Evolutionary conservation across 495 filamentous ascomycete genomes (phyloP).

Genomic region (Penicillium silybi): DNA sequence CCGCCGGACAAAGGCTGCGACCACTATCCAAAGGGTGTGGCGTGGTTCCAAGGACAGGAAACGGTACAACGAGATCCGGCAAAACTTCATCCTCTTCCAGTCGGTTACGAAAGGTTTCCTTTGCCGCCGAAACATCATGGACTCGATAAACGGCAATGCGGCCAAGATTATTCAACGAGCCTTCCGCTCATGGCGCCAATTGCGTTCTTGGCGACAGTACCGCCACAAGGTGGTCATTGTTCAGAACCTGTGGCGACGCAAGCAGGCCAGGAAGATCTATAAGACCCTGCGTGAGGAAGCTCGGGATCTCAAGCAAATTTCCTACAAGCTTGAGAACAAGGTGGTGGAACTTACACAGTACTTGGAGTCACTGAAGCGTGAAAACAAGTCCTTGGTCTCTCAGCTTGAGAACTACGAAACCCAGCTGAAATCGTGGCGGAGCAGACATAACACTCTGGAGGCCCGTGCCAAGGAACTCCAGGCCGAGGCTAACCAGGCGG

Average conservation of each 20-base stretch:
- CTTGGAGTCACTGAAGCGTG: conserved; percentile 81
- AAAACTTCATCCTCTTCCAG: conserved; percentile 80
- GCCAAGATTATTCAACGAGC: conserved; percentile 84
- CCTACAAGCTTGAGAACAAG: conserved; percentile 98
- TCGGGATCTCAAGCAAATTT: conserved; percentile 96
- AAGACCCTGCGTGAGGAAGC: conserved; percentile 91
- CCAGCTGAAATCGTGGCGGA: conserved; percentile 93
- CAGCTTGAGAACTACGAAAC: conserved; percentile 96
- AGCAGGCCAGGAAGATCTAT: conserved; percentile 73
- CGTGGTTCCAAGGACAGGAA: conserved; percentile 82
- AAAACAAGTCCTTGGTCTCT: conserved; percentile 82
- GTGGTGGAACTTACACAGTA: conserved; percentile 96
- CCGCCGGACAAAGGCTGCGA: conserved; percentile 79
- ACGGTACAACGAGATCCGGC: conserved; percentile 68
- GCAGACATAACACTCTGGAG: conserved; percentile 86
- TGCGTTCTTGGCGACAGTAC: conserved; percentile 82
- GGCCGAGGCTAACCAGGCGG: conserved; percentile 93
- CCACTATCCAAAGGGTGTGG: conserved; percentile 94
- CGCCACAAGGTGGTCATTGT: conserved; percentile 83
- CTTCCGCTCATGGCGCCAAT: conserved; percentile 76
- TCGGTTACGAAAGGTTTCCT: conserved; percentile 88
- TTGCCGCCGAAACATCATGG: conserved; percentile 81
- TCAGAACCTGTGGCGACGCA: conserved; percentile 92
- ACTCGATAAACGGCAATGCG: conserved; percentile 90
- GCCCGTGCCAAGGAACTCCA: conserved; percentile 88